phyloP scores from a whole-genome alignment of 805 yeast species.

The Priceomyces carsonii region DNA sequence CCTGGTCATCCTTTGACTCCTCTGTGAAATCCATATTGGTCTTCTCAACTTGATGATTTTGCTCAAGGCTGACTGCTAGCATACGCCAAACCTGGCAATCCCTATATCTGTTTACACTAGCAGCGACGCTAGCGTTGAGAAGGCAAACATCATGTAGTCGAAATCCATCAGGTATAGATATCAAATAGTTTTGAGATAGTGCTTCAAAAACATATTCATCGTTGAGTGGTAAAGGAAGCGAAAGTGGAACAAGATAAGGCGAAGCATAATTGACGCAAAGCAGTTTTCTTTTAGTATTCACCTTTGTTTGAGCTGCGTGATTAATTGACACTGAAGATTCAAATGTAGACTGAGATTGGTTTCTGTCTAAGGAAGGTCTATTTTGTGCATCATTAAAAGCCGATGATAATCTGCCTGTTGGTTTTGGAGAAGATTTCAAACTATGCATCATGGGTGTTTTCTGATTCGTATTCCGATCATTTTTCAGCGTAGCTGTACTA shows the following conservation, averaged over 20 bases:
- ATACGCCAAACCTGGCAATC: conserved; percentile 68
- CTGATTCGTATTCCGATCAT: conserved; percentile 3
- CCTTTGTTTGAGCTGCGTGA: conserved; percentile 13
- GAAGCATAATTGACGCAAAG: conserved; percentile 21
- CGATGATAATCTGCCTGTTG: conserved; percentile 6
- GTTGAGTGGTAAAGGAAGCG: conserved; percentile 43
- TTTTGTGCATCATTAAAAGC: background rate
- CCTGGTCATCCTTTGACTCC: conserved; percentile 21
- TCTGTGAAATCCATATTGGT: conserved; percentile 5
- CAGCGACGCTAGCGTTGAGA: conserved; percentile 58
- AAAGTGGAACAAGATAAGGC: conserved; percentile 42
- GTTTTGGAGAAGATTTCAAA: conserved; percentile 19
- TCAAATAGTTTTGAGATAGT: conserved; percentile 50
- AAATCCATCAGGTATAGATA: conserved; percentile 49
- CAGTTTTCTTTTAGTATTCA: conserved; percentile 9
- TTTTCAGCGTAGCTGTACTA: too few species aligned
- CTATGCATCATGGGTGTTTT: conserved; percentile 2
- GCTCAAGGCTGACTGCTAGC: conserved; percentile 49
- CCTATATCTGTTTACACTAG: conserved; percentile 48
- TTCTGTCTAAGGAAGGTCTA: conserved; percentile 33
- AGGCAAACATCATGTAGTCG: conserved; percentile 55
- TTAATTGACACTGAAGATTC: conserved; percentile 26
- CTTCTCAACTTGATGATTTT: conserved; percentile 17
- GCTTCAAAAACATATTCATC: conserved; percentile 47
- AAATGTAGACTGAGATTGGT: conserved; percentile 36